Percentiles rank a stretch among this genome's conserved stretches.
These are phyloP conservation scores for Straminergon stramineum DNA, from an alignment of 225 moss, liverwort and hornwort species.

Conservation along the genomic window DNA sequence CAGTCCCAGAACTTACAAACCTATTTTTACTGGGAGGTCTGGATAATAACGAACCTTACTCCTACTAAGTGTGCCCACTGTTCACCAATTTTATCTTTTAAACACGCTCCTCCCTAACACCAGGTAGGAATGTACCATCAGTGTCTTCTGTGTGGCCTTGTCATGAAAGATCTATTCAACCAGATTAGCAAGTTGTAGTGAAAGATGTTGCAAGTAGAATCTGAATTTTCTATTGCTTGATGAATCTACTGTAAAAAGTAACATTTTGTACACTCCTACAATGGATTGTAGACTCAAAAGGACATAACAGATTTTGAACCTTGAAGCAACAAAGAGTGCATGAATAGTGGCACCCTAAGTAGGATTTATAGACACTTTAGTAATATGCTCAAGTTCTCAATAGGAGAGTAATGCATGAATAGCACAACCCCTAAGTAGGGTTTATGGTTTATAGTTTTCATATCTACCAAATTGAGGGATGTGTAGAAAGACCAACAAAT, in stretches of 20 bases:
- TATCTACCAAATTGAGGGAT: background rate
- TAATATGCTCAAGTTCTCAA: background rate
- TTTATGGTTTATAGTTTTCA: background rate
- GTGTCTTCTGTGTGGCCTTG: background rate
- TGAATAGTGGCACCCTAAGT: rapidly evolving
- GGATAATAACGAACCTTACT: no score
- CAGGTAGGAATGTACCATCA: no score
- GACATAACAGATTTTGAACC: background rate
- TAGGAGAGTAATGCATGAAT: background rate
- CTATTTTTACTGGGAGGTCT: no score
- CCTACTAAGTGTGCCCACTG: no score
- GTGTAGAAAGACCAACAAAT: background rate
- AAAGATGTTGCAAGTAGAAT: background rate
- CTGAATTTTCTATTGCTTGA: background rate
- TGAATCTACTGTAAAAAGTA: background rate
- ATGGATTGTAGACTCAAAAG: background rate
- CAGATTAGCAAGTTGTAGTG: background rate
- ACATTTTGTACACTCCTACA: rapidly evolving
- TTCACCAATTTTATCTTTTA: no score
- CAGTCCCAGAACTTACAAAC: no score
- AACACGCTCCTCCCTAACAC: no score
- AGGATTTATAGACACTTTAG: background rate
- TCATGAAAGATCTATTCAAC: background rate
- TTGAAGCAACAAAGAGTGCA: background rate
- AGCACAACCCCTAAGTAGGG: rapidly evolving